Conservation (phyloP, 306 rosid species). For the Trifolium subterraneum region DNA sequence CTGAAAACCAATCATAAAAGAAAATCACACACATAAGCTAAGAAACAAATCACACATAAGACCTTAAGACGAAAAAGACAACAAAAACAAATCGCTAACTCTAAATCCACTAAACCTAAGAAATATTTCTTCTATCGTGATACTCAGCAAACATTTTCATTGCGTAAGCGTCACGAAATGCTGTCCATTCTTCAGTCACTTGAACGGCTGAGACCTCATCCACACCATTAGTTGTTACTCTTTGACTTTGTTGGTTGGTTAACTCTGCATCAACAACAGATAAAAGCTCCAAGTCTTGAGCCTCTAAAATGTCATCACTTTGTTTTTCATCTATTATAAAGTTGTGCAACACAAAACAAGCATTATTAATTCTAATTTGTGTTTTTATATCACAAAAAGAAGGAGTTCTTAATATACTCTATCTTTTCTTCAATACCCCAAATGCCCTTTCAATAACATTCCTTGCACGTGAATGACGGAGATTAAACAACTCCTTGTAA, state of each 20-base stretch:
- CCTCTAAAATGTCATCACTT: constrained; percentile 6
- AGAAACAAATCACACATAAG: no score
- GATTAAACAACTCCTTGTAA: not conserved
- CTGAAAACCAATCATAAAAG: no score
- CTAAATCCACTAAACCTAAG: no score
- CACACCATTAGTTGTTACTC: no score
- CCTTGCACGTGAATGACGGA: not conserved
- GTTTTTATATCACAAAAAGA: not conserved
- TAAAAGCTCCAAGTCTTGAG: not conserved
- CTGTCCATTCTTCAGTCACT: no score
- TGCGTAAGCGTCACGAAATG: no score
- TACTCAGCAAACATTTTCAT: no score
- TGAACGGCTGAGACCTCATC: no score
- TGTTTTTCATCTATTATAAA: not conserved
- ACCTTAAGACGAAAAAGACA: no score
- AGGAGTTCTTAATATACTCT: not conserved
- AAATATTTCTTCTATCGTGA: no score
- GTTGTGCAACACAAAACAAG: not conserved
- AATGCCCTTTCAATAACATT: constrained; percentile 2
- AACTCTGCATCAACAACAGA: not conserved
- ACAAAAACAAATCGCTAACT: no score
- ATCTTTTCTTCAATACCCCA: constrained; percentile 2
- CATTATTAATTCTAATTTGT: not conserved
- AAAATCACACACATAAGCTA: no score
- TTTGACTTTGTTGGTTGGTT: not conserved